Evolutionary conservation across 2,329 filamentous ascomycete genomes (phyloP).

Genomic region (Sporothrix sp.): DNA sequence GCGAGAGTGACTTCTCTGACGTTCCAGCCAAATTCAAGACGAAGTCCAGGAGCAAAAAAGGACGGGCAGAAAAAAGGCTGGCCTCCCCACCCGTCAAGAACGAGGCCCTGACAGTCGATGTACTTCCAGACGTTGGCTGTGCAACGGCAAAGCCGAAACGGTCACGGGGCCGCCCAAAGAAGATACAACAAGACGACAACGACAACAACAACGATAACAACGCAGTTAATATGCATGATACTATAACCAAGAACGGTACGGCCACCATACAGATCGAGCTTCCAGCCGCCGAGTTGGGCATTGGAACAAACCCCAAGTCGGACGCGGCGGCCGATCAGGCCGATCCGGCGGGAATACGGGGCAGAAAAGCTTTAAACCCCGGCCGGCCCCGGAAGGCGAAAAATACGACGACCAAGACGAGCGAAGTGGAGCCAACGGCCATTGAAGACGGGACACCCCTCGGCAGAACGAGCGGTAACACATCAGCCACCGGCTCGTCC

Average conservation of each 20-base stretch:
- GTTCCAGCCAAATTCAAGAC: background rate
- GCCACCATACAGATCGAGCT: no score
- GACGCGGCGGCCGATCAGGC: constrained; percentile 2
- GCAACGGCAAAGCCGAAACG: background rate
- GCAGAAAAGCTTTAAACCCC: background rate
- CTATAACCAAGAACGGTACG: no score
- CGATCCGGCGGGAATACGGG: background rate
- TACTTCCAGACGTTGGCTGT: background rate
- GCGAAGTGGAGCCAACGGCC: no score
- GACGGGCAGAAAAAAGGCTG: constrained; percentile 22
- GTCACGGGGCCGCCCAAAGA: constrained; percentile 7
- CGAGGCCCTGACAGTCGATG: background rate
- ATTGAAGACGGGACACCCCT: background rate
- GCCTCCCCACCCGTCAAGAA: background rate
- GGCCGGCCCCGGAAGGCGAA: background rate
- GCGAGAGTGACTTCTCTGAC: background rate
- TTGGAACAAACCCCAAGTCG: constrained; percentile 12
- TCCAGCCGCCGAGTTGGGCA: no score
- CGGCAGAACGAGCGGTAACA: constrained; percentile 6
- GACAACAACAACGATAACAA: background rate
- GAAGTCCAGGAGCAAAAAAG: constrained; percentile 26
- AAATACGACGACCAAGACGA: background rate
- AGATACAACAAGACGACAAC: background rate
- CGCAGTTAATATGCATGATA: no score
- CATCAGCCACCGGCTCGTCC: background rate